Conservation (phyloP, 306 rosid genomes). For the Abrus pulchellus region DNA sequence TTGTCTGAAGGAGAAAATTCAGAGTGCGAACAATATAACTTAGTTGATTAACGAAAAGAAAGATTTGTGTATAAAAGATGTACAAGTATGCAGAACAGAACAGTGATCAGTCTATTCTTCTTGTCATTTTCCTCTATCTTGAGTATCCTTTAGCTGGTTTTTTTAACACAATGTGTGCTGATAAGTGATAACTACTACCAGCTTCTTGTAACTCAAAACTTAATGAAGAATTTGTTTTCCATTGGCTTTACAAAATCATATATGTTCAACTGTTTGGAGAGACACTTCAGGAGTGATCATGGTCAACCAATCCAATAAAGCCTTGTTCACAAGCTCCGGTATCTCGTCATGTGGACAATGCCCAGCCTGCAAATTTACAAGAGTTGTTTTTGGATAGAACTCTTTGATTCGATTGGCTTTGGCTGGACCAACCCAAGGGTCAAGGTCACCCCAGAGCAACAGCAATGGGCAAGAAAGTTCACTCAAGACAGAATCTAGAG, state of each 20-base stretch:
- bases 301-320: conserved; percentile 82
- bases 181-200: conserved; percentile 19
- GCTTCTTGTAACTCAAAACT: conserved; percentile 27
- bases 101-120: not conserved
- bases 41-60: conserved; percentile 17
- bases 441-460: conserved; percentile 95
- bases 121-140: not conserved
- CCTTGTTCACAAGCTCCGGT: conserved; percentile 83
- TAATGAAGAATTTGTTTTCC: conserved; percentile 20
- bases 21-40: not conserved
- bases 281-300: conserved; percentile 57
- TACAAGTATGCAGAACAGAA: conserved; percentile 37
- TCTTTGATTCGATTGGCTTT: conserved; percentile 82
- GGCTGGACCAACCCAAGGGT: conserved; percentile 97
- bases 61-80: not conserved
- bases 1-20: not conserved
- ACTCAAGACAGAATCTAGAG: conserved; percentile 71
- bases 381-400: conserved; percentile 76
- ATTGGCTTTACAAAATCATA: conserved; percentile 3
- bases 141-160: not conserved
- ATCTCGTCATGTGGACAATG: conserved; percentile 94
- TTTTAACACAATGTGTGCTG: conserved; percentile 24
- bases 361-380: conserved; percentile 87
- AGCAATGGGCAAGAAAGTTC: conserved; percentile 84
- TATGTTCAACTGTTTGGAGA: conserved; percentile 60